These are phyloP conservation scores for Russula sp. DNA, from an alignment of 768 basidiomycete species.

Conservation along the genomic window DNA sequence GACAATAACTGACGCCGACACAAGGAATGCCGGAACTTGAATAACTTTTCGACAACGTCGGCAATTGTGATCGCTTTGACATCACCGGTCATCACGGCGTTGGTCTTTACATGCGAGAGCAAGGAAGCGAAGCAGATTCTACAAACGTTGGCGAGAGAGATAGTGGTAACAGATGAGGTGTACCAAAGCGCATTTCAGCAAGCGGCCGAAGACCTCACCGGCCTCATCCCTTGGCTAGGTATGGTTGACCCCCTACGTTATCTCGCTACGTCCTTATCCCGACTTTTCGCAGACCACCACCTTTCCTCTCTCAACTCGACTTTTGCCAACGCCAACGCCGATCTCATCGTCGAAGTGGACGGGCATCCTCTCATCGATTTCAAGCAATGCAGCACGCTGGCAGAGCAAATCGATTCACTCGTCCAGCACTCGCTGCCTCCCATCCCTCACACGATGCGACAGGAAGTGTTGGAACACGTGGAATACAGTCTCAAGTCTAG, in stretches of 20 bases:
- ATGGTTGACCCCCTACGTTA: not conserved
- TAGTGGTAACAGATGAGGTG: not conserved
- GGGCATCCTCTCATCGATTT: constrained; percentile 6
- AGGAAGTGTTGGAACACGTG: not conserved
- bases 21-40: constrained; percentile 1
- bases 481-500: constrained; percentile 7
- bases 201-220: not conserved
- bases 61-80: constrained; percentile 7
- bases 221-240: constrained; percentile 13
- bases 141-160: not conserved
- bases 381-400: not conserved
- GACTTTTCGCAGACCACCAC: not conserved
- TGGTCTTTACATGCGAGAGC: constrained; percentile 10
- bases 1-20: not conserved
- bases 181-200: not conserved
- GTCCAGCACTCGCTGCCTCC: constrained; percentile 2
- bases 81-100: not conserved
- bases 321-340: not conserved
- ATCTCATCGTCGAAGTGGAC: not conserved
- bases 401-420: constrained; percentile 5
- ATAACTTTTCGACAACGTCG: constrained; percentile 10
- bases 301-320: constrained; percentile 2
- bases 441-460: not conserved
- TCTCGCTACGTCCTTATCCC: not conserved
- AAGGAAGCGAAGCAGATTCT: not conserved